These are phyloP conservation scores for Bruguiera parviflora DNA, from an alignment of 345 rosid species.

Conservation along the genomic window DNA sequence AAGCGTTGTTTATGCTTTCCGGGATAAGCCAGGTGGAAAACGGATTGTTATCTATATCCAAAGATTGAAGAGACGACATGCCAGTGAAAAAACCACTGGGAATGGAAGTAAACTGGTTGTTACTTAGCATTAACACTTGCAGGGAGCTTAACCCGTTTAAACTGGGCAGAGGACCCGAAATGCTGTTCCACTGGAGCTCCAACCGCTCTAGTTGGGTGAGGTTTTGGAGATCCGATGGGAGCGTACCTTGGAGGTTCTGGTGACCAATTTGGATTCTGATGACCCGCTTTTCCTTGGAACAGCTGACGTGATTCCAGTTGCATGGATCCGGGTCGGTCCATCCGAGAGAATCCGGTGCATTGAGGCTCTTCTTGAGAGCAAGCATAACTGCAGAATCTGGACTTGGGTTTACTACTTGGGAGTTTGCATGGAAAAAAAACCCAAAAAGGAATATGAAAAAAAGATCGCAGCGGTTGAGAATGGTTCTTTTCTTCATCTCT, in stretches of 20 bases:
- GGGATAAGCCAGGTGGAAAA: constrained; percentile 74
- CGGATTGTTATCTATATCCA: constrained; percentile 74
- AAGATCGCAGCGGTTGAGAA: background rate
- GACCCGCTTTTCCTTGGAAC: constrained; percentile 53
- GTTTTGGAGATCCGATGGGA: constrained; percentile 47
- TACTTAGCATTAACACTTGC: constrained; percentile 60
- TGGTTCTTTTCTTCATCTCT: constrained; percentile 28
- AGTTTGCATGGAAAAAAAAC: constrained; percentile 12
- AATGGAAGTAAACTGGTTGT: constrained; percentile 58
- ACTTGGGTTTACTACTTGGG: constrained; percentile 20
- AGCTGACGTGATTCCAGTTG: constrained; percentile 61
- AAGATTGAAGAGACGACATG: constrained; percentile 55
- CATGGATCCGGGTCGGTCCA: constrained; percentile 90
- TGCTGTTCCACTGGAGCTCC: constrained; percentile 74
- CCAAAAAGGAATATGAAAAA: constrained; percentile 19
- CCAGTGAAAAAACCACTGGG: constrained; percentile 67
- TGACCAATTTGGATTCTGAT: constrained; percentile 88
- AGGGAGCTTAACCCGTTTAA: constrained; percentile 59
- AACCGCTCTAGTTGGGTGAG: constrained; percentile 61
- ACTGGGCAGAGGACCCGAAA: constrained; percentile 66
- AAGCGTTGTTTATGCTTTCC: constrained; percentile 49
- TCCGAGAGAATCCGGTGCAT: constrained; percentile 50
- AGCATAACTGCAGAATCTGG: constrained; percentile 55
- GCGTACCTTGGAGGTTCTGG: constrained; percentile 65
- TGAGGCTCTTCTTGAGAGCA: constrained; percentile 53